A percentile compares a stretch with the other conserved stretches of the same genome.
Conservation (phyloP, 2,329 filamentous ascomycete genomes). For the Pseudogymnoascus pannorum region DNA sequence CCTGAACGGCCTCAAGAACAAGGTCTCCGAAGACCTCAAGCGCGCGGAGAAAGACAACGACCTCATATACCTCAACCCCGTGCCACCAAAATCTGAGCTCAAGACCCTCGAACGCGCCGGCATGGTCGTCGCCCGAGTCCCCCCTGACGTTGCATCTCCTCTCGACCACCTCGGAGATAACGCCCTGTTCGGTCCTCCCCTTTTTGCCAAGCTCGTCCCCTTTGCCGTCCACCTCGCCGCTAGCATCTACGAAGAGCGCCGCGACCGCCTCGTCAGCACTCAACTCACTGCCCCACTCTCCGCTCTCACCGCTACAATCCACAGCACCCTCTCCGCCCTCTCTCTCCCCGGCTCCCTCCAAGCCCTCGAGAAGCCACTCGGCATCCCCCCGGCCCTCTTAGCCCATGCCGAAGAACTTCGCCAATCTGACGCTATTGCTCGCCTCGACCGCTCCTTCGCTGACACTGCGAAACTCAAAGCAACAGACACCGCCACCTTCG, state of each 20-base stretch:
- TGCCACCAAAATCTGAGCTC: slow-evolving; percentile 83
- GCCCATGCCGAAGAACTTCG: slow-evolving; percentile 91
- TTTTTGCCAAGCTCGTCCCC: slow-evolving; percentile 88
- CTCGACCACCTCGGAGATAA: slow-evolving; percentile 73
- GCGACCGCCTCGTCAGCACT: slow-evolving; percentile 84
- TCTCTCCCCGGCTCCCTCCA: slow-evolving; percentile 90
- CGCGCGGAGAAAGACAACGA: slow-evolving; percentile 95
- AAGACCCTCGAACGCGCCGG: slow-evolving; percentile 77
- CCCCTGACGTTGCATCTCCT: slow-evolving; percentile 74
- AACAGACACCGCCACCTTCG: slow-evolving; percentile 69
- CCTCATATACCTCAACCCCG: slow-evolving; percentile 79
- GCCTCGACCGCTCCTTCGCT: slow-evolving; percentile 70
- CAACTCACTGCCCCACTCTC: slow-evolving; percentile 82
- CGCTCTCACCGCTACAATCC: slow-evolving; percentile 67
- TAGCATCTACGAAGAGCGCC: slow-evolving; percentile 87
- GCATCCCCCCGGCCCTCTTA: slow-evolving; percentile 73
- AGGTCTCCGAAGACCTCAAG: slow-evolving; percentile 80
- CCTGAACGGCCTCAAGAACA: slow-evolving; percentile 72
- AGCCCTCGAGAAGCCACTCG: slow-evolving; percentile 88
- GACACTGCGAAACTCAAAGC: slow-evolving; percentile 87
- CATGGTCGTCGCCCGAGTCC: slow-evolving; percentile 76
- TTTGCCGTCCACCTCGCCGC: slow-evolving; percentile 93
- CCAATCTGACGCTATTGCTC: slow-evolving; percentile 77
- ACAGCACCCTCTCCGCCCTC: slow-evolving; percentile 71
- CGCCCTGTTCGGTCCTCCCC: slow-evolving; percentile 70